Conservation (phyloP, 2,329 filamentous ascomycete species). For the Hysterium pulicare region DNA sequence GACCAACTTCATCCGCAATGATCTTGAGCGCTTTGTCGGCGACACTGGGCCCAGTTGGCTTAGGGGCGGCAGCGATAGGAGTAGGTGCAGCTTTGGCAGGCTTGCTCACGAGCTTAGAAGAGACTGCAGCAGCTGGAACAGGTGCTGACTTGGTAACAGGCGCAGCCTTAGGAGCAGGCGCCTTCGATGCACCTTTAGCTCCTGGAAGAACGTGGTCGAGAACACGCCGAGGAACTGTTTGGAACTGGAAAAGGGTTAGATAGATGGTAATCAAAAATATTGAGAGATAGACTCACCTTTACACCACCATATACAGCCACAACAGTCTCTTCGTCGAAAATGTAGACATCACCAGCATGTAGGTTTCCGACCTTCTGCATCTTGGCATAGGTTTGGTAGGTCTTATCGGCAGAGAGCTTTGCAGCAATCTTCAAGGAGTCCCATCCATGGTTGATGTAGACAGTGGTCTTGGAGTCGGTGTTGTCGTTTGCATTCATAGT, state of each 20-base stretch:
- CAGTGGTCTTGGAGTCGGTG: conserved; percentile 1
- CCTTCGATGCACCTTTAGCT: conserved; percentile 3
- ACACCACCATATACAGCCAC: conserved; percentile 27
- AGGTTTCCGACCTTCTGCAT: conserved; percentile 23
- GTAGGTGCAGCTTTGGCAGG: neutral
- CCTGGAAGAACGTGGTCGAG: conserved; percentile 13
- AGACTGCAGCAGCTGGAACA: conserved; percentile 7
- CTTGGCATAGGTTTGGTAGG: conserved; percentile 12
- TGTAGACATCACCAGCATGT: conserved; percentile 37
- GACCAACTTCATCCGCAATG: conserved; percentile 7
- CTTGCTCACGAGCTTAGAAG: conserved; percentile 7
- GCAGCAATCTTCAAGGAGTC: conserved; percentile 7
- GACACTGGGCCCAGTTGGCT: conserved; percentile 1
- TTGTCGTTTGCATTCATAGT: conserved; percentile 14
- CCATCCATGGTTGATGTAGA: conserved; percentile 16
- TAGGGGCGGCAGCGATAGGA: conserved; percentile 2
- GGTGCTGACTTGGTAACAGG: conserved; percentile 6
- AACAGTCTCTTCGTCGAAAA: conserved; percentile 29
- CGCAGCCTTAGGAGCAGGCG: neutral
- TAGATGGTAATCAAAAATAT: neutral
- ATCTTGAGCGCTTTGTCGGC: conserved; percentile 4
- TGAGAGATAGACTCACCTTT: conserved; percentile 3
- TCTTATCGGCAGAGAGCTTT: neutral
- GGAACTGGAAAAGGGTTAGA: conserved; percentile 12
- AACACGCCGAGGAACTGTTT: conserved; percentile 9